Evolutionary conservation across 208 protist genomes (phyloP), one percentile per base, ranked within the genome.

Genomic region (Trypanosoma scelopori): DNA sequence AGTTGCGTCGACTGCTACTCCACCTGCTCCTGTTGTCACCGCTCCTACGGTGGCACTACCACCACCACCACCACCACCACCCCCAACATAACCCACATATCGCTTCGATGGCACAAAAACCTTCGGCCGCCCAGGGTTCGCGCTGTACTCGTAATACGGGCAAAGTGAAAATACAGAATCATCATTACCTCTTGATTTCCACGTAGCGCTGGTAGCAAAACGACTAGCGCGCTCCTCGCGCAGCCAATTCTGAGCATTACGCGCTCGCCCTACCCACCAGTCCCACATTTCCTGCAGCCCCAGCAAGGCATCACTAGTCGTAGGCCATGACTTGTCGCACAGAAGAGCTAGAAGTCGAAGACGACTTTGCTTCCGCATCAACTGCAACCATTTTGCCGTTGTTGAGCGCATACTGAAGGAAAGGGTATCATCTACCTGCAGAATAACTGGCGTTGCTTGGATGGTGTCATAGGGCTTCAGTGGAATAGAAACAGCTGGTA

Each of bases 401-500:
- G 91, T 94, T 5, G 78, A 49, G 16, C 84, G 78, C 84, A 91
- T 80, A 18, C 75, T 80, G 42, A 86, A 66, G 1, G 70, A 73
- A 39, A 92, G 69, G n/a, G 28, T 79, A 52, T 76, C 55, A 48
- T 96, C 87, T 49, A 80, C 67, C 23, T 57, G 55, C 42, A 87
- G 59, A 25, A 92, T 37, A 18, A 93, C 85, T 22, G 73, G 69
- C 41, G 55, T 65, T 0, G 70, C 65, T 55, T 78, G 84, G 25
- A 91, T 71, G 12, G 84, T 87, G 66, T 96, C 86, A 58, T 93
- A 94, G 3, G 82, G 76, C 50, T 70, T 75, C 13, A 93, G 28
- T 0, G 65, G 5, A 27, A 96, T 82, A 47, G 66, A 74, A 12
- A 73, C 64, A 0, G 77, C 65, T 1, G 86, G 84, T n/a, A 96